Evolutionary conservation across 768 basidiomycete genomes (phyloP).

Genomic region (Exidia glandulosa): DNA sequence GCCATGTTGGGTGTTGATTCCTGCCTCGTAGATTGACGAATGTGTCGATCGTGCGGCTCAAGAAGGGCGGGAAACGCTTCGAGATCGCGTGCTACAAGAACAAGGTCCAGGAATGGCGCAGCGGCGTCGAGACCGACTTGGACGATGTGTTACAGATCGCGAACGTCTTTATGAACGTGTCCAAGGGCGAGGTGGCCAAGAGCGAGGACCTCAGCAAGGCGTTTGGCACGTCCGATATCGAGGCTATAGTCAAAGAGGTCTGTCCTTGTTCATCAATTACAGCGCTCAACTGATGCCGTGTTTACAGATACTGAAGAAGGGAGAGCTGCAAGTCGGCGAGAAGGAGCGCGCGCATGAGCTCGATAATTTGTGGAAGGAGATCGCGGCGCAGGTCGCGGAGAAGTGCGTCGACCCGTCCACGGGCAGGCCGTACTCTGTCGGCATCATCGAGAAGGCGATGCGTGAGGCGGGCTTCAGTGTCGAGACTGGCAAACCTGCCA

Average conservation of each 20-base stretch:
- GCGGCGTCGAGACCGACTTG: constrained; percentile 84
- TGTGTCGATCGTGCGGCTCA: constrained; percentile 89
- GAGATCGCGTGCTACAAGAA: constrained; percentile 99
- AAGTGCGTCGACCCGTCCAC: constrained; percentile 92
- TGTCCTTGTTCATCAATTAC: constrained; percentile 4
- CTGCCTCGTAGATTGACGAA: constrained; percentile 70
- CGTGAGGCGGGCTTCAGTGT: constrained; percentile 88
- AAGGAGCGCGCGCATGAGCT: constrained; percentile 65
- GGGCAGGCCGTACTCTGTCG: constrained; percentile 81
- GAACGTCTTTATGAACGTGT: constrained; percentile 92
- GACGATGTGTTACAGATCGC: constrained; percentile 95
- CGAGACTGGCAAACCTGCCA: constrained; percentile 79
- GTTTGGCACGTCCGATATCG: constrained; percentile 65
- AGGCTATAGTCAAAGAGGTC: constrained; percentile 76
- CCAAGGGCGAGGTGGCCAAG: constrained; percentile 90
- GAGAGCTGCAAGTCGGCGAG: constrained; percentile 64
- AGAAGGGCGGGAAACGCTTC: constrained; percentile 96
- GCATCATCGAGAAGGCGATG: constrained; percentile 98
- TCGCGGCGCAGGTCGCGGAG: constrained; percentile 87
- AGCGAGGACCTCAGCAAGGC: constrained; percentile 84
- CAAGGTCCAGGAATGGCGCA: constrained; percentile 95
- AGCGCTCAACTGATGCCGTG: background rate
- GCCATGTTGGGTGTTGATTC: background rate
- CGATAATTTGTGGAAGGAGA: constrained; percentile 70
- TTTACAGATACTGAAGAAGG: constrained; percentile 92